A percentile compares a stretch with the other conserved stretches of the same genome.
Conservation (phyloP, 345 rosid species). For the Trapa bicornis region DNA sequence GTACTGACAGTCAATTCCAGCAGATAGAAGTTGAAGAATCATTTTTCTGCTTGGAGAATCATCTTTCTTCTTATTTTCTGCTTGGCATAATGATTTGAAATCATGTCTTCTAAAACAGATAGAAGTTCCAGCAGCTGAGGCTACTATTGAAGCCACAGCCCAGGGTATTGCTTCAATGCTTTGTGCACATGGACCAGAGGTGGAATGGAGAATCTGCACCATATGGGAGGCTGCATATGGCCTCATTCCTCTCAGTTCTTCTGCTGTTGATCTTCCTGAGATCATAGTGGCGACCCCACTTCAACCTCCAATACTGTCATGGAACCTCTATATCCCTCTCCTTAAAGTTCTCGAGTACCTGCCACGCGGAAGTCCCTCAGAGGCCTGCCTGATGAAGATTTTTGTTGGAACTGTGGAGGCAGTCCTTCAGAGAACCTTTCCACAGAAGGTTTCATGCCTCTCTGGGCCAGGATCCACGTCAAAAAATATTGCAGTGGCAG, state of each 20-base stretch:
- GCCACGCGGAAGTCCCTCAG: slow-evolving; percentile 96
- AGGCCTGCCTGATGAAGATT: slow-evolving; percentile 95
- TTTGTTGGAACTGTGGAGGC: slow-evolving; percentile 95
- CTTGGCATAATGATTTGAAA: not conserved
- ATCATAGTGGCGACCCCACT: slow-evolving; percentile 83
- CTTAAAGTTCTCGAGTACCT: slow-evolving; percentile 96
- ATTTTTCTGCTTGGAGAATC: not conserved
- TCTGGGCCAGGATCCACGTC: slow-evolving; percentile 49
- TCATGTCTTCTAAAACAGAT: slow-evolving; percentile 34
- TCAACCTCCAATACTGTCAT: slow-evolving; percentile 84
- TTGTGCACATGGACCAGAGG: slow-evolving; percentile 99
- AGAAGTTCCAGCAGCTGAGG: slow-evolving; percentile 94
- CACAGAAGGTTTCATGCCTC: slow-evolving; percentile 36
- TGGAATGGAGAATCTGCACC: slow-evolving; percentile 98
- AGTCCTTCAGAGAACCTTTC: slow-evolving; percentile 78
- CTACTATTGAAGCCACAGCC: slow-evolving; percentile 97
- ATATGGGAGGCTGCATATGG: slow-evolving; percentile 99
- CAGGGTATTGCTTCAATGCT: slow-evolving; percentile 99
- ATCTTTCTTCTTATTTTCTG: not conserved
- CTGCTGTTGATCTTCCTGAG: slow-evolving; percentile 96
- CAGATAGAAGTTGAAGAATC: not conserved
- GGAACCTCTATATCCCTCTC: slow-evolving; percentile 94
- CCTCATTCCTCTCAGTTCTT: slow-evolving; percentile 82
- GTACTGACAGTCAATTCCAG: no score
- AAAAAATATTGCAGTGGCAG: slow-evolving; percentile 87